Evolutionary conservation across 768 basidiomycete species (phyloP), one percentile per base, ranked within the genome.

Genomic region (Suillus ampliporus): DNA sequence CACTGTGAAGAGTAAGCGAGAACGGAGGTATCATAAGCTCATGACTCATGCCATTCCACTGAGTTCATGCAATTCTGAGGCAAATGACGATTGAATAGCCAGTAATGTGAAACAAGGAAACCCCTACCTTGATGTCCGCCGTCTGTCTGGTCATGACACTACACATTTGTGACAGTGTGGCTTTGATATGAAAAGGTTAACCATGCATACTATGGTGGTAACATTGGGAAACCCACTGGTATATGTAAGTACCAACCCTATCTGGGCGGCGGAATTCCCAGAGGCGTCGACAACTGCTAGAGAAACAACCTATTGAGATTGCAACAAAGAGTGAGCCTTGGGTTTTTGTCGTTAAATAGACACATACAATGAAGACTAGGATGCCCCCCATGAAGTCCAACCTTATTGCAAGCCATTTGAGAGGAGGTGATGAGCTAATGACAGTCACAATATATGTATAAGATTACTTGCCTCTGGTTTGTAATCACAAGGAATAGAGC

Each of bases 181-280:
- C 85, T 85, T 57, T 17, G 63, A 34, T 21, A 54, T 34, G 48
- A 15, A 60, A 41, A 44, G 38, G 21, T 28, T n/a, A 28, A 58
- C 5, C 26, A 50, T 28, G 26, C 57, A 51, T 61, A 43, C 46
- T 47, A 26, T 11, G 11, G 17, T 58, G 43, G 23, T 23, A 15
- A 44, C 23, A 28, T 15, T 34, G 46, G 23, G 26, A 51, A 35
- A 64, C 76, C 51, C 64, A 86, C 85, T 86, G 3, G 83, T 84
- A 64, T 88, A 91, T 0, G 89, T 89, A 21, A 94, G 76, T 21
- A 89, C 84, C 23, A 94, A 76, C 67, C 91, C 92, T 56, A 89
- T 87, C 66, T 89, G 82, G 0, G 90, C 85, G 0, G 92, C 83
- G 43, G 80, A 85, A 62, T 89, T 86, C 0, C 80, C 80, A 23